Percentiles rank a stretch among this genome's conserved stretches.
Conservation (phyloP, 1,284 basidiomycete genomes). For the Apiotrichum sp. region DNA sequence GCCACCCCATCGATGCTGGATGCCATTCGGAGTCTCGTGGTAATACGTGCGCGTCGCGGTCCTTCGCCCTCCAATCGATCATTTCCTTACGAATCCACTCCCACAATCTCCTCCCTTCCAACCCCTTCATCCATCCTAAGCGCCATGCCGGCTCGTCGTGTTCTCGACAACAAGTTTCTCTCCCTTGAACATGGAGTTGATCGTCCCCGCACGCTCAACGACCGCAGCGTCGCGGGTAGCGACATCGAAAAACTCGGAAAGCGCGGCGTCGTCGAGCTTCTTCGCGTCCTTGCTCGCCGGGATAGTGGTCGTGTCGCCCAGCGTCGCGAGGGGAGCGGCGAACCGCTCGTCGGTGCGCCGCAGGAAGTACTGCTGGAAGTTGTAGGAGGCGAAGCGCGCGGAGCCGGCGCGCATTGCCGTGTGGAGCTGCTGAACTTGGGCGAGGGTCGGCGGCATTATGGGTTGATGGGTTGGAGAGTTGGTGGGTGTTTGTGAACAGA, state of each 20-base stretch:
- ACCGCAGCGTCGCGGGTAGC: slow-evolving; percentile 66
- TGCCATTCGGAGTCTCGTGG: too few species aligned
- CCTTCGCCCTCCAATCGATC: too few species aligned
- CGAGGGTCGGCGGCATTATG: slow-evolving; percentile 51
- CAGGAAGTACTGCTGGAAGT: slow-evolving; percentile 79
- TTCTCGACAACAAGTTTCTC: slow-evolving; percentile 62
- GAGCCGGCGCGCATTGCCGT: slow-evolving; percentile 63
- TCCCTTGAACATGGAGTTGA: slow-evolving; percentile 82
- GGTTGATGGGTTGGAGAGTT: too few species aligned
- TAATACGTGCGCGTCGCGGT: too few species aligned
- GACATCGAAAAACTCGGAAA: slow-evolving; percentile 62
- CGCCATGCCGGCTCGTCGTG: neutral
- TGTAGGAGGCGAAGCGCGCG: slow-evolving; percentile 79
- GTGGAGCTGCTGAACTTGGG: slow-evolving; percentile 66
- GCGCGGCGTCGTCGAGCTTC: slow-evolving; percentile 53
- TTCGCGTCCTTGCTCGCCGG: slow-evolving; percentile 1
- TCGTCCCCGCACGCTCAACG: slow-evolving; percentile 67
- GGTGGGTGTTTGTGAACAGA: too few species aligned
- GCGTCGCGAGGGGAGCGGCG: slow-evolving; percentile 31
- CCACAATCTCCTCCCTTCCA: neutral
- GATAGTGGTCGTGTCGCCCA: slow-evolving; percentile 10
- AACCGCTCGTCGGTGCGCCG: slow-evolving; percentile 64
- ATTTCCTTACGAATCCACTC: too few species aligned
- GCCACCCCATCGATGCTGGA: too few species aligned
- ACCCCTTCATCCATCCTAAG: neutral